phyloP scores from a whole-genome alignment of 345 rosid species.

The Lepidium africanum region DNA sequence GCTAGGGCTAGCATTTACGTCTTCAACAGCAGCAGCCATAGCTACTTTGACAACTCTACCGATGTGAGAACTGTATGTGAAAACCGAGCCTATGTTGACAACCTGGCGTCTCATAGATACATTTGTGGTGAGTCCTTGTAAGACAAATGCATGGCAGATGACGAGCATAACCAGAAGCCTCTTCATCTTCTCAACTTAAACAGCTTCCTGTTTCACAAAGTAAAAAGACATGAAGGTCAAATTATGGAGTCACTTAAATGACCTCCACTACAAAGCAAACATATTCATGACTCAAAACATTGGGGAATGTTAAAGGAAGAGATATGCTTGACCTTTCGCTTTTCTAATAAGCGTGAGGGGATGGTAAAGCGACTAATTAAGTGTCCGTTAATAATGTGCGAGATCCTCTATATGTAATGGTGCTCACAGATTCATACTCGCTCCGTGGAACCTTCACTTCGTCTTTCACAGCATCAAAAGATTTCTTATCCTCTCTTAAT shows the following conservation, averaged over 20 bases:
- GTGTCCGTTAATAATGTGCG: not conserved
- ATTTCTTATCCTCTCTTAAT: not conserved
- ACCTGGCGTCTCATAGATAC: conserved; percentile 34
- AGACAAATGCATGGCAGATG: conserved; percentile 11
- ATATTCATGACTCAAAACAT: not conserved
- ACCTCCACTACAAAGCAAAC: not conserved
- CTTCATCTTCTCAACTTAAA: conserved; percentile 18
- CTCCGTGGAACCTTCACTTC: conserved; percentile 9
- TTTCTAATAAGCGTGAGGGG: conserved; percentile 2
- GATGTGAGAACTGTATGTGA: conserved; percentile 38
- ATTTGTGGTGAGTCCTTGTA: conserved; percentile 13
- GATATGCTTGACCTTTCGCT: not conserved
- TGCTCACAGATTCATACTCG: not conserved
- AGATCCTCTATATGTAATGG: not conserved
- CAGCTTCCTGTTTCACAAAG: not conserved
- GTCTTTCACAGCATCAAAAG: not conserved
- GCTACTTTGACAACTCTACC: conserved; percentile 72
- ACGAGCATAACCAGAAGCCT: conserved; percentile 33
- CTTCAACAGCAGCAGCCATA: conserved; percentile 59
- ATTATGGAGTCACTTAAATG: not conserved
- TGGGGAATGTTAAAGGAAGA: not conserved
- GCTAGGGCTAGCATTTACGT: conserved; percentile 59
- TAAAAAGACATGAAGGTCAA: not conserved
- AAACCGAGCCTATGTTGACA: conserved; percentile 61
- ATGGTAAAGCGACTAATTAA: conserved; percentile 8